Percentiles rank a stretch among this genome's conserved stretches.
phyloP scores from a whole-genome alignment of 345 rosid genomes.

The Microthlaspi erraticum region DNA sequence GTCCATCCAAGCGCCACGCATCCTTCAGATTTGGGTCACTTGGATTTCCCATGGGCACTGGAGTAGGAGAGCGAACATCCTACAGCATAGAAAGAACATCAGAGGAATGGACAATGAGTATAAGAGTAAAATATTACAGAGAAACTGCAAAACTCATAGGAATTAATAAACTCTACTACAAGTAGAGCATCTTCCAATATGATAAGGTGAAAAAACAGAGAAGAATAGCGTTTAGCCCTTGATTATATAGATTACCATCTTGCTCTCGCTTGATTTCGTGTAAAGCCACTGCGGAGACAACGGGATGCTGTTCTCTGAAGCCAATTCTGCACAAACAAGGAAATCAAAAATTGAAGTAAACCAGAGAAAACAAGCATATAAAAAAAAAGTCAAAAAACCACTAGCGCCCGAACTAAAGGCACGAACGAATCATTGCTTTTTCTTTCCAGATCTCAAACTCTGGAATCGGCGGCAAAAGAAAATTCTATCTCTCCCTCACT shows the following conservation, averaged over 20 bases:
- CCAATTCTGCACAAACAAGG: slow-evolving; percentile 51
- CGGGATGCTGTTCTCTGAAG: slow-evolving; percentile 81
- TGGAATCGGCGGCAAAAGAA: neutral
- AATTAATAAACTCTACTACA: neutral
- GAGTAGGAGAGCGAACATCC: slow-evolving; percentile 61
- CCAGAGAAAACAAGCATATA: slow-evolving; percentile 6
- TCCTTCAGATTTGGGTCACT: slow-evolving; percentile 63
- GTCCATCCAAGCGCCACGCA: slow-evolving; percentile 68
- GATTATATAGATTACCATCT: slow-evolving; percentile 47
- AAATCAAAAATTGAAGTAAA: neutral
- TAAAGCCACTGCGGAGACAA: slow-evolving; percentile 97
- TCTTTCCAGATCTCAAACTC: slow-evolving; percentile 13
- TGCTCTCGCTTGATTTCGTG: slow-evolving; percentile 69
- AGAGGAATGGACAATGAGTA: slow-evolving; percentile 8
- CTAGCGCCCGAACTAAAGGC: neutral
- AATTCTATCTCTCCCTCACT: neutral
- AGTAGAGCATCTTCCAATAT: slow-evolving; percentile 24
- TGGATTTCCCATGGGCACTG: slow-evolving; percentile 50
- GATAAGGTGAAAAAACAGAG: neutral
- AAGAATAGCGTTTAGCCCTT: neutral
- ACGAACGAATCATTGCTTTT: neutral
- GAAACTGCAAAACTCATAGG: slow-evolving; percentile 5
- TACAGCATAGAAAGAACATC: slow-evolving; percentile 37
- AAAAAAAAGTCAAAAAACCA: neutral
- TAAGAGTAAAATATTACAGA: neutral